Conservation (phyloP, 139 green algal species). For the Desmodesmus armatus region DNA sequence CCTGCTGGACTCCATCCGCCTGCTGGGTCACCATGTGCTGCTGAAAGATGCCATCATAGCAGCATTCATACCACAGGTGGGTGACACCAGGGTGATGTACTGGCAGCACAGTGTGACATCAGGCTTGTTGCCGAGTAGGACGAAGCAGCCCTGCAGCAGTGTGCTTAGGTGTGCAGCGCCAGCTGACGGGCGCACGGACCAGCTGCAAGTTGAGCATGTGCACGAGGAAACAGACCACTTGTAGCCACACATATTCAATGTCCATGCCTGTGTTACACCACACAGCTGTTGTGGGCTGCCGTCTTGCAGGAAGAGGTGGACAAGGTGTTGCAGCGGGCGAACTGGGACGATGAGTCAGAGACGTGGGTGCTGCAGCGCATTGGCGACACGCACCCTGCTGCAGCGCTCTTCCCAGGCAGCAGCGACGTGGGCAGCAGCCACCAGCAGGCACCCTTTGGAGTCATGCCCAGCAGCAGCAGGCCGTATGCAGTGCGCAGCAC, state of each 20-base stretch:
- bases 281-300: no score
- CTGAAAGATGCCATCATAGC: conserved; percentile 87
- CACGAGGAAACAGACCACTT: no score
- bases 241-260: no score
- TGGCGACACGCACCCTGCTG: neutral
- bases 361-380: conserved; percentile 73
- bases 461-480: neutral
- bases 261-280: neutral
- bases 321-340: conserved; percentile 69
- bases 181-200: neutral
- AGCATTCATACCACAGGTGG: conserved; percentile 83
- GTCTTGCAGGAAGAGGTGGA: conserved; percentile 38
- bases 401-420: neutral
- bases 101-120: neutral
- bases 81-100: neutral
- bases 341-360: conserved; percentile 80
- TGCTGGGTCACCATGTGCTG: conserved; percentile 82
- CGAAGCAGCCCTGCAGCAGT: neutral
- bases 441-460: neutral
- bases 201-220: neutral
- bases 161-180: neutral
- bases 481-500: conserved; percentile 27
- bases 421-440: neutral
- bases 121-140: neutral
- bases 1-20: conserved; percentile 73